Evolutionary conservation across 2,329 filamentous ascomycete genomes (phyloP), one percentile per base, ranked within the genome.

Genomic region (Pseudonectria buxi): DNA sequence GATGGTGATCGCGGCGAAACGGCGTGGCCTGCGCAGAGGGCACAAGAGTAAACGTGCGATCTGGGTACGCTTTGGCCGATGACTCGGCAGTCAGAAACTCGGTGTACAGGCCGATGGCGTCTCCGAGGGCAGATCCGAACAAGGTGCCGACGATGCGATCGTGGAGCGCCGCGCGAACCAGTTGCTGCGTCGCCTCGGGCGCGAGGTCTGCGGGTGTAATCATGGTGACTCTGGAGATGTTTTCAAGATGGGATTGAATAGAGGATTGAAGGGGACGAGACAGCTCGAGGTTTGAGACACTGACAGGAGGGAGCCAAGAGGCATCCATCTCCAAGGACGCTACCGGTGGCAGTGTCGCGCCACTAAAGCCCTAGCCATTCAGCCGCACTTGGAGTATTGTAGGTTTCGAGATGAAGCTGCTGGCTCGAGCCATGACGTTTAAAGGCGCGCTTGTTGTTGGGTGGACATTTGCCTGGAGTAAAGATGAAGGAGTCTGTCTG

Each of bases 71-170:
- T 6, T 41, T 43, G 14, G 43, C 41, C 3, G 64, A 58, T 13
- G 55, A 35, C 3, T 53, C 34, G 27, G 57, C 58, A 2, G 65
- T 60, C 16, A 72, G 53, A 38, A 73, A 73, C 40, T 74, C 70
- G 7, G 72, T 75, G 49, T 75, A 75, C 6, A 76, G 47, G 3
- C 71, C 71, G 38, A 74, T 69, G 14, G 70, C 65, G 45, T 75
- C 71, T 18, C 72, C 72, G 7, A 76, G 55, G 3, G 71, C 71
- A 14, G 69, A 71, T 15, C 68, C 72, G 35, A 74, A 50, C 22
- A 74, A 55, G 30, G 61, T 60, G 30, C 70, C 71, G 22, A 62
- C 51, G 28, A 71, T 58, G 39, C 56, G 57, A 41, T 65, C 62
- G 32, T 58, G 57, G 25, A 59, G 37, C 12, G 45, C 35, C n/a